These are phyloP conservation scores for Cyathus striatus DNA, from an alignment of 768 basidiomycete species.

Conservation along the genomic window DNA sequence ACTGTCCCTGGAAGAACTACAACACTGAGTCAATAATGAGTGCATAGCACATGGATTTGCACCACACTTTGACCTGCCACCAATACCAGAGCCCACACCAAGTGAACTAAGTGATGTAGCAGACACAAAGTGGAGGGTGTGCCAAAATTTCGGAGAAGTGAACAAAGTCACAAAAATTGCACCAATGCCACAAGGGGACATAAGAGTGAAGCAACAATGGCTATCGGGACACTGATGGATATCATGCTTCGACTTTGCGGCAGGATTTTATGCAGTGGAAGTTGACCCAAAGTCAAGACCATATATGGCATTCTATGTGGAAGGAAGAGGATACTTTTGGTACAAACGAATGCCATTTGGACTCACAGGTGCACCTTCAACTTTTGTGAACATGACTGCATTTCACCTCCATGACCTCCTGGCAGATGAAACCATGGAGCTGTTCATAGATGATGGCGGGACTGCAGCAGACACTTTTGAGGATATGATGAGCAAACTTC, in stretches of 20 bases:
- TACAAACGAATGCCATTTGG: slow-evolving; percentile 34
- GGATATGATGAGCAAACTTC: slow-evolving; percentile 15
- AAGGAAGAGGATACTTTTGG: slow-evolving; percentile 28
- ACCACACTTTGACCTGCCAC: slow-evolving; percentile 13
- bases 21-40: slow-evolving; percentile 24
- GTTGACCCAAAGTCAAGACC: slow-evolving; percentile 10
- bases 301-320: slow-evolving; percentile 27
- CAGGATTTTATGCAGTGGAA: slow-evolving; percentile 22
- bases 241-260: slow-evolving; percentile 27
- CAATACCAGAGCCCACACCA: slow-evolving; percentile 1
- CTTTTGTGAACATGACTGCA: slow-evolving; percentile 24
- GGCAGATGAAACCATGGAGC: slow-evolving; percentile 16
- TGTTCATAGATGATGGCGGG: slow-evolving; percentile 36
- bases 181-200: slow-evolving; percentile 28
- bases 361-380: slow-evolving; percentile 28
- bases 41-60: slow-evolving; percentile 19
- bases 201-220: slow-evolving; percentile 25
- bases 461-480: slow-evolving; percentile 24
- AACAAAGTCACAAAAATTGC: slow-evolving; percentile 19
- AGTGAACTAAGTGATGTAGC: not conserved
- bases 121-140: slow-evolving; percentile 23
- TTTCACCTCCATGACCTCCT: slow-evolving; percentile 17
- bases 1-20: slow-evolving; percentile 23
- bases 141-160: slow-evolving; percentile 27
- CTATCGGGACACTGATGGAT: slow-evolving; percentile 26